Percentiles rank a stretch among this genome's conserved stretches.
These are phyloP conservation scores for Cutaneotrichosporon sp. DNA, from an alignment of 1,284 basidiomycete genomes.

Conservation along the genomic window DNA sequence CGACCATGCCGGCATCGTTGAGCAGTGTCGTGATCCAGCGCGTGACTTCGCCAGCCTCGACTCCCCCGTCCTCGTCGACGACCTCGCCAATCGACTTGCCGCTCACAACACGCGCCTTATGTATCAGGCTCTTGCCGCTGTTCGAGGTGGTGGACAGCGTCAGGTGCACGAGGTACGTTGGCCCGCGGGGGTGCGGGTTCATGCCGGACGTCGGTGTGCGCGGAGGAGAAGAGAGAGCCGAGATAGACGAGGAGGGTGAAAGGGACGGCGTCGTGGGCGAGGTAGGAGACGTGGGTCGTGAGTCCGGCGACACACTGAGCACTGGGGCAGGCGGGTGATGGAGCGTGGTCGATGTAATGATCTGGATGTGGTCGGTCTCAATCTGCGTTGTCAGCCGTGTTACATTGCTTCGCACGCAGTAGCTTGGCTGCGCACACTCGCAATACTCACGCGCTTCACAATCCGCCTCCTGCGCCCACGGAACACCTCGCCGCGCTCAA, in stretches of 20 bases:
- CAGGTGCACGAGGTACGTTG: slow-evolving; percentile 44
- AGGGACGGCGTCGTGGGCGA: slow-evolving; percentile 25
- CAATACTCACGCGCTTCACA: slow-evolving; percentile 48
- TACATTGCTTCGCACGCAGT: neutral
- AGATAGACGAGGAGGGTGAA: slow-evolving; percentile 24
- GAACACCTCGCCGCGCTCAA: slow-evolving; percentile 49
- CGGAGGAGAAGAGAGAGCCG: slow-evolving; percentile 13
- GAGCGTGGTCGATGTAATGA: slow-evolving; percentile 43
- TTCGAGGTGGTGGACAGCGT: slow-evolving; percentile 45
- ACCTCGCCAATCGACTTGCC: slow-evolving; percentile 45
- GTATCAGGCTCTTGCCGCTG: slow-evolving; percentile 47
- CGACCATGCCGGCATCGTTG: slow-evolving; percentile 42
- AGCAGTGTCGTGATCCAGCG: slow-evolving; percentile 43
- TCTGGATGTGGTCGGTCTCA: slow-evolving; percentile 49
- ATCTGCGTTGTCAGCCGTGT: slow-evolving; percentile 33
- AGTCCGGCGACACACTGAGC: slow-evolving; percentile 45
- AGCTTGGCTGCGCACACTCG: neutral
- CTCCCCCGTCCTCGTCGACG: slow-evolving; percentile 45
- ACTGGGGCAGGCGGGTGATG: slow-evolving; percentile 31
- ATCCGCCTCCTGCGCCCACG: slow-evolving; percentile 49
- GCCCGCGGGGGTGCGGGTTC: slow-evolving; percentile 29
- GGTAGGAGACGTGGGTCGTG: slow-evolving; percentile 41
- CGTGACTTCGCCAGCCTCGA: slow-evolving; percentile 45
- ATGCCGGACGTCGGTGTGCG: slow-evolving; percentile 22
- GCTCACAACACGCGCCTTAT: slow-evolving; percentile 40